These are phyloP conservation scores for Talaromyces verruculosus DNA, from an alignment of 2,329 filamentous ascomycete species.

Conservation along the genomic window DNA sequence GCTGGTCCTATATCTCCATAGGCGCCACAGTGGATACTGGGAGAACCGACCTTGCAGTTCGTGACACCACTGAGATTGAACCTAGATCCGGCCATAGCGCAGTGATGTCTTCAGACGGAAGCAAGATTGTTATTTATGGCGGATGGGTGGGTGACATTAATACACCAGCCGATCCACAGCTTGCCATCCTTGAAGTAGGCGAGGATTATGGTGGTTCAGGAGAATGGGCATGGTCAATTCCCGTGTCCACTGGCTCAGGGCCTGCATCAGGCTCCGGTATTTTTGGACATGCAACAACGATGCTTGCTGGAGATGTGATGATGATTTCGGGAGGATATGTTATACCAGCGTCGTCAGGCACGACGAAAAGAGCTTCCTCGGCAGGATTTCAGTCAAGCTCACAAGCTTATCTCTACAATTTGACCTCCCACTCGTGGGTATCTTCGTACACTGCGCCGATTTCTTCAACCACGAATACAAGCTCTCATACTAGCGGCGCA, in stretches of 20 bases:
- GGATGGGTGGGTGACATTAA: constrained; percentile 87
- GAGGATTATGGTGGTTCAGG: constrained; percentile 63
- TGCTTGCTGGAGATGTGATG: constrained; percentile 62
- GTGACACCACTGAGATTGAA: constrained; percentile 59
- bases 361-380: constrained; percentile 39
- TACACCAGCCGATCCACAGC: constrained; percentile 75
- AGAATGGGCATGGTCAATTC: constrained; percentile 48
- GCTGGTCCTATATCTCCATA: constrained; percentile 80
- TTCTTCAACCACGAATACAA: constrained; percentile 22
- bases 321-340: constrained; percentile 61
- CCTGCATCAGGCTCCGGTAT: constrained; percentile 49
- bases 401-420: constrained; percentile 60
- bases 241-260: constrained; percentile 39
- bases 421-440: constrained; percentile 60
- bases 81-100: constrained; percentile 88
- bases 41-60: constrained; percentile 58
- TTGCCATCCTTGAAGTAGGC: constrained; percentile 74
- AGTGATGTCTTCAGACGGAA: constrained; percentile 75
- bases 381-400: constrained; percentile 39
- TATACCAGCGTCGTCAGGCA: constrained; percentile 44
- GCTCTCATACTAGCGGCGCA: constrained; percentile 24
- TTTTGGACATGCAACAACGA: constrained; percentile 61
- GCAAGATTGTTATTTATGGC: constrained; percentile 74
- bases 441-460: constrained; percentile 56
- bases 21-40: constrained; percentile 42